These are phyloP conservation scores for Pulveroboletus ravenelii DNA, from an alignment of 768 basidiomycete genomes.

Conservation along the genomic window DNA sequence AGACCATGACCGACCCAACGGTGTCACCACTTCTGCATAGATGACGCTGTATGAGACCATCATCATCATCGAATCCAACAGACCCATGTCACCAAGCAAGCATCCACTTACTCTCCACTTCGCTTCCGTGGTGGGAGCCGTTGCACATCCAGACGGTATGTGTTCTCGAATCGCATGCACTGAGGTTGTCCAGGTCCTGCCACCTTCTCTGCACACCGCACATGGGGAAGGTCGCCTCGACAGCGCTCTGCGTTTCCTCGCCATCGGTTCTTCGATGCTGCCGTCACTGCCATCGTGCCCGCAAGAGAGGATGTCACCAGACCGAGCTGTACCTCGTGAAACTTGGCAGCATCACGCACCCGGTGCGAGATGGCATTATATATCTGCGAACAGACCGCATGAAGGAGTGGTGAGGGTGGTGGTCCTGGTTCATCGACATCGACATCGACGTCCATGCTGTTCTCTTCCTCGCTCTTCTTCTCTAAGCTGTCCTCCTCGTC, in stretches of 20 bases:
- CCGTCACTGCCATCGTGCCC: fast-evolving
- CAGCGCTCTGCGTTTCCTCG: not conserved
- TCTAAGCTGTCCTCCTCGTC: too few relatives aligned
- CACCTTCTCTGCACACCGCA: not conserved
- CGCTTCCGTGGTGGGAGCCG: not conserved
- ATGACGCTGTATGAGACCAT: too few relatives aligned
- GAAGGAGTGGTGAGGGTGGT: too few relatives aligned
- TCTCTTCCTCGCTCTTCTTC: too few relatives aligned
- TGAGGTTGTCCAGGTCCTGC: not conserved
- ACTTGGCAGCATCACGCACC: not conserved
- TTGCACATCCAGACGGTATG: not conserved
- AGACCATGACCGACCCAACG: not conserved
- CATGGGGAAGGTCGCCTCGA: not conserved
- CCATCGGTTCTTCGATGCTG: not conserved
- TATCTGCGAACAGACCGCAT: not conserved
- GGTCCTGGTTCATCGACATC: too few relatives aligned
- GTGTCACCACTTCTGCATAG: not conserved
- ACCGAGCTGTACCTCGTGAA: not conserved
- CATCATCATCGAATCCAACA: too few relatives aligned
- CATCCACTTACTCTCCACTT: not conserved
- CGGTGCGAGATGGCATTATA: not conserved
- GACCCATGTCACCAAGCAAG: too few relatives aligned
- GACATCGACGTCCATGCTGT: too few relatives aligned
- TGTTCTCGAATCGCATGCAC: not conserved
- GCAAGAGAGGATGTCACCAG: not conserved